A percentile compares a stretch with the other conserved stretches of the same genome.
Conservation (phyloP, 345 rosid genomes). For the Salix koriyanagi region DNA sequence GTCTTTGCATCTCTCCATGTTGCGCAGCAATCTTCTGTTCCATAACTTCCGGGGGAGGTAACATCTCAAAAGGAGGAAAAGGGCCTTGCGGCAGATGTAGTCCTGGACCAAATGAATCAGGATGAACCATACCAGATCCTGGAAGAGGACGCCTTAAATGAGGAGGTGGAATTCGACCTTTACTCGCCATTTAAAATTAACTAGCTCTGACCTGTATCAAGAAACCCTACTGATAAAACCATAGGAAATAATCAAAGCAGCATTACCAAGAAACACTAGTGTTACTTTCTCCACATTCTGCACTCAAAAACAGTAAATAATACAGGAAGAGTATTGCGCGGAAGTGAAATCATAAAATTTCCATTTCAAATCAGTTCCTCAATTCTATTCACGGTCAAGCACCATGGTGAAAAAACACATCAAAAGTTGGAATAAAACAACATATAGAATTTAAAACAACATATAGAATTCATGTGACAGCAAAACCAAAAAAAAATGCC, state of each 20-base stretch:
- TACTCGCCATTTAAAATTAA: constrained; percentile 56
- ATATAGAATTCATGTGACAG: too few relatives aligned
- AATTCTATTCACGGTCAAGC: too few relatives aligned
- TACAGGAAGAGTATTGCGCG: too few relatives aligned
- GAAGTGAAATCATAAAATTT: too few relatives aligned
- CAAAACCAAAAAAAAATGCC: too few relatives aligned
- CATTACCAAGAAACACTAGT: too few relatives aligned
- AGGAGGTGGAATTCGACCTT: constrained; percentile 71
- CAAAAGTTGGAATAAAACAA: too few relatives aligned
- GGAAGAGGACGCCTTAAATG: constrained; percentile 64
- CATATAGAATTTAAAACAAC: too few relatives aligned
- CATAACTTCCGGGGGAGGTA: constrained; percentile 79
- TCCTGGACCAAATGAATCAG: constrained; percentile 55
- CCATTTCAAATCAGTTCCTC: too few relatives aligned
- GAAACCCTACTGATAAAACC: neutral
- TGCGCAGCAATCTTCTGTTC: constrained; percentile 86
- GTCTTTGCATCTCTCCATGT: constrained; percentile 78
- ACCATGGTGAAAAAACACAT: too few relatives aligned
- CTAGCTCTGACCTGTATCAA: neutral
- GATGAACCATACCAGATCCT: constrained; percentile 51
- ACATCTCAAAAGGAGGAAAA: constrained; percentile 59
- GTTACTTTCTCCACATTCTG: too few relatives aligned
- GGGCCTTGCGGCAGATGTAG: constrained; percentile 40
- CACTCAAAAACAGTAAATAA: too few relatives aligned
- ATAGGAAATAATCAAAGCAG: neutral